phyloP scores from a whole-genome alignment of 2,329 filamentous ascomycete genomes.

The Furcasterigmium furcatum region DNA sequence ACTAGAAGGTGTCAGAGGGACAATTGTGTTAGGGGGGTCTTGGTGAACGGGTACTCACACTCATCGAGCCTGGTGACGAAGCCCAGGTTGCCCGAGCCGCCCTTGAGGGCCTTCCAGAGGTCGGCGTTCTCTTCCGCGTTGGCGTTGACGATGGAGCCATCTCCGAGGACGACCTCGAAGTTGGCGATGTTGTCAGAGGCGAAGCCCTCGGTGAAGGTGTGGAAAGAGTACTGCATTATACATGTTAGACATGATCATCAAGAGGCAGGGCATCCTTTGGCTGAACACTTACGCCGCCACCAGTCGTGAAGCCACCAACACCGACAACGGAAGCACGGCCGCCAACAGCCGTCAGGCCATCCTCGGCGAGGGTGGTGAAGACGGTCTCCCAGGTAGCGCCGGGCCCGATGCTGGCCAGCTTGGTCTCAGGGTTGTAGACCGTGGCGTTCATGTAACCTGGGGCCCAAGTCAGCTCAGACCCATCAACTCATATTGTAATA shows the following conservation, averaged over 20 bases:
- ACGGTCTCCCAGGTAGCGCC: conserved; percentile 17
- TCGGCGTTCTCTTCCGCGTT: conserved; percentile 31
- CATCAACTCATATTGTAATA: no score
- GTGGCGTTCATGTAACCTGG: conserved; percentile 30
- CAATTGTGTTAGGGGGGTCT: background rate
- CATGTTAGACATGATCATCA: background rate
- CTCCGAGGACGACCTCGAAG: conserved; percentile 40
- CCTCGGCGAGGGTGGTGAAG: conserved; percentile 14
- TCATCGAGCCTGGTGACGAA: conserved; percentile 26
- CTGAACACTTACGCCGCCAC: conserved; percentile 9
- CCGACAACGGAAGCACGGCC: conserved; percentile 18
- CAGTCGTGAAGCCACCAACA: conserved; percentile 18
- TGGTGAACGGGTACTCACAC: conserved; percentile 2
- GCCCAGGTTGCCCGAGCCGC: conserved; percentile 42
- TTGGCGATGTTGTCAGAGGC: conserved; percentile 37
- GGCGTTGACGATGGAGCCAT: conserved; percentile 36
- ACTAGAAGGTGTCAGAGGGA: conserved; percentile 1
- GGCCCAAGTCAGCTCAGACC: background rate
- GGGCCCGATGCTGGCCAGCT: conserved; percentile 25
- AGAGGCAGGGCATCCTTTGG: no score
- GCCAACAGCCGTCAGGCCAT: conserved; percentile 15
- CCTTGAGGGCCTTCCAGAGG: conserved; percentile 41
- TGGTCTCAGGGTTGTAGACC: conserved; percentile 23
- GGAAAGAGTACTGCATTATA: conserved; percentile 19
- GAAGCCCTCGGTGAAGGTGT: conserved; percentile 28